These are phyloP conservation scores for Volvox carteri DNA, from an alignment of 163 green algal genomes.

Conservation along the genomic window DNA sequence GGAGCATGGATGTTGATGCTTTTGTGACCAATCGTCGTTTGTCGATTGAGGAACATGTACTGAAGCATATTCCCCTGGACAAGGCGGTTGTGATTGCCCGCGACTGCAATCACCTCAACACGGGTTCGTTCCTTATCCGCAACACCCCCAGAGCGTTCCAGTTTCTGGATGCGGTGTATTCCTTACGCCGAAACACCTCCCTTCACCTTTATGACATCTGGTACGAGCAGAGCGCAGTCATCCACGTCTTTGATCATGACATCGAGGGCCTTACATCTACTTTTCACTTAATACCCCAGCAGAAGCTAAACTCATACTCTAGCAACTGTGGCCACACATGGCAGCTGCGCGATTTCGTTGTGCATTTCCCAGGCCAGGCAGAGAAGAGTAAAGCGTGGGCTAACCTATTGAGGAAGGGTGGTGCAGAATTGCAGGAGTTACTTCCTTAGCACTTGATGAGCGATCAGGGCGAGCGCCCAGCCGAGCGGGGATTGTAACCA, in stretches of 20 bases:
- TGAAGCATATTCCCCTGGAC: neutral
- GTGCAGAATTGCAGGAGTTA: no score
- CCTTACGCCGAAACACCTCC: neutral
- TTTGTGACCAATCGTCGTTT: neutral
- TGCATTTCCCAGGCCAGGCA: no score
- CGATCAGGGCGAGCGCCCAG: no score
- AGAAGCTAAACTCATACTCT: no score
- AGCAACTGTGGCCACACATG: no score
- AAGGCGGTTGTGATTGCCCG: neutral
- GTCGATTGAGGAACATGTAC: no score
- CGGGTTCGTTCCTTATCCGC: neutral
- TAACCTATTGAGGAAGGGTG: no score
- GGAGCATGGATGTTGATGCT: neutral
- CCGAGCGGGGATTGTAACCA: no score
- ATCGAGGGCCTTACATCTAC: neutral
- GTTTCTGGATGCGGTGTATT: neutral
- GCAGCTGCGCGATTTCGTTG: no score
- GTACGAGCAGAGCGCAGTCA: neutral
- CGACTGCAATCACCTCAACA: neutral
- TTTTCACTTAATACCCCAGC: no score
- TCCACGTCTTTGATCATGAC: neutral
- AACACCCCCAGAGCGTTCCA: neutral
- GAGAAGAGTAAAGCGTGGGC: no score
- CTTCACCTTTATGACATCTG: neutral
- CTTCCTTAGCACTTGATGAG: no score